Percentiles rank a stretch among this genome's conserved stretches.
phyloP scores from a whole-genome alignment of 441 rosid species.

The Lepidium campestre region DNA sequence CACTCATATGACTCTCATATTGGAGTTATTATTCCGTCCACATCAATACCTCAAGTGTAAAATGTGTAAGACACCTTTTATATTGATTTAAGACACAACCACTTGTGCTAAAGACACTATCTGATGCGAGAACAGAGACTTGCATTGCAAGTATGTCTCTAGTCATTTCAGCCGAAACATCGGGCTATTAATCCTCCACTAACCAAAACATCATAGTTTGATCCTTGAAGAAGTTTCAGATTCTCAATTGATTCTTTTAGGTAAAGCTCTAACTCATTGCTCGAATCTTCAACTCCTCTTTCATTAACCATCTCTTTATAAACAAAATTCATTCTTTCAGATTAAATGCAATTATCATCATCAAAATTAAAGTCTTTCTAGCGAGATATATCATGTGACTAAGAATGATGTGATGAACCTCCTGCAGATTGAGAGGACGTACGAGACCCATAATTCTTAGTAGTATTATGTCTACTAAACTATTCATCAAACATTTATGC shows the following conservation, averaged over 20 bases:
- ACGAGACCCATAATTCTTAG: background rate
- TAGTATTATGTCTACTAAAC: background rate
- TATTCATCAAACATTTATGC: background rate
- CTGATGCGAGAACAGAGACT: background rate
- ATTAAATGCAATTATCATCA: background rate
- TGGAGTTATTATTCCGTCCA: background rate
- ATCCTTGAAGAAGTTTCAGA: background rate
- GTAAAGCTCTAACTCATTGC: background rate
- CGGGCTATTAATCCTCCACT: background rate
- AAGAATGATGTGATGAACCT: background rate
- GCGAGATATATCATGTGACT: background rate
- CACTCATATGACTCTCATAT: background rate
- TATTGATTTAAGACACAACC: background rate
- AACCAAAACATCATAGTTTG: background rate
- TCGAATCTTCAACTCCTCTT: background rate
- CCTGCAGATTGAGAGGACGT: background rate
- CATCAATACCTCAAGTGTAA: background rate
- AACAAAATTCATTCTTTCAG: background rate
- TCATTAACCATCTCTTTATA: background rate
- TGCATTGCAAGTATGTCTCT: background rate
- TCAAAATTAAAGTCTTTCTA: background rate
- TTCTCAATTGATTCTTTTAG: background rate
- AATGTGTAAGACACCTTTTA: background rate
- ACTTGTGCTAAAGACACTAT: background rate
- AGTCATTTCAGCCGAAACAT: background rate